These are phyloP conservation scores for Aspergillus cejpii DNA, from an alignment of 2,329 filamentous ascomycete species.

Conservation along the genomic window DNA sequence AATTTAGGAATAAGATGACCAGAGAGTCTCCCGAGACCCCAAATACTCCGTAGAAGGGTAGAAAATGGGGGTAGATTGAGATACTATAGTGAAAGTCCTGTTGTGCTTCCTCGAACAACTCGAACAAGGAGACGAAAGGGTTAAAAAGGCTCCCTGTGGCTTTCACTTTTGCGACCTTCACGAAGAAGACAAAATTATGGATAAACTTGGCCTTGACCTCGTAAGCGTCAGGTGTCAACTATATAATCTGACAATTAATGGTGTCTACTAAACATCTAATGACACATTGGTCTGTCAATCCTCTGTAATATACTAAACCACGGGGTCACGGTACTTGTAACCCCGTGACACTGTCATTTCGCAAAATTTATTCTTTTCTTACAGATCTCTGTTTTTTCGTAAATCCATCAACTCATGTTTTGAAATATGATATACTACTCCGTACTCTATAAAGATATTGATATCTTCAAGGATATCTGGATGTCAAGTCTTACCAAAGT, in stretches of 20 bases:
- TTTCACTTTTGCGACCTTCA: not conserved
- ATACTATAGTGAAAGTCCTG: not conserved
- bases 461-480: too few species aligned
- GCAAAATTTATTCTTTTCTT: too few species aligned
- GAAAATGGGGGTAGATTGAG: not conserved
- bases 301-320: too few species aligned
- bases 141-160: not conserved
- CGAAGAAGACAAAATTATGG: not conserved
- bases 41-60: not conserved
- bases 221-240: not conserved
- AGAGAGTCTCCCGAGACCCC: not conserved
- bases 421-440: too few species aligned
- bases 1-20: not conserved
- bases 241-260: not conserved
- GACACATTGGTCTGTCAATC: too few species aligned
- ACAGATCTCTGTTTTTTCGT: too few species aligned
- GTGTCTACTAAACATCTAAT: too few species aligned
- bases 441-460: too few species aligned
- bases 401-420: too few species aligned
- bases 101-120: not conserved
- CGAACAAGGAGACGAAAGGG: not conserved
- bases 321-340: too few species aligned
- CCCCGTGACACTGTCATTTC: too few species aligned
- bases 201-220: not conserved
- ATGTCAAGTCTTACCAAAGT: too few species aligned